phyloP scores from a whole-genome alignment of 2,329 filamentous ascomycete genomes.

The Ophiostoma sp. region DNA sequence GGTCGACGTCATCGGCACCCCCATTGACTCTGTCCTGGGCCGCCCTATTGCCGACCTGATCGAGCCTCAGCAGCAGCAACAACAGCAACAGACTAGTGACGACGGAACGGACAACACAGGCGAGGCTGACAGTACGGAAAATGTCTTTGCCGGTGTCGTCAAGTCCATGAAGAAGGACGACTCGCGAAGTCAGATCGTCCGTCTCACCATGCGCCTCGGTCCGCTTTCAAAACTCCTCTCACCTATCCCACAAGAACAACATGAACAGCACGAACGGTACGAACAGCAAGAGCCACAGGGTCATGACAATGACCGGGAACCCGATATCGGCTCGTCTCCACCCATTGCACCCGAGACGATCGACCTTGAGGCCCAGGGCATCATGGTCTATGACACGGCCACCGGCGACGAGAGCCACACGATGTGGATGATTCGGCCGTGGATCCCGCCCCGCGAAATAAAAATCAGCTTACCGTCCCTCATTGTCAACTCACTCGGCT shows the following conservation, averaged over 20 bases:
- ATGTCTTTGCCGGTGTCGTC: slow-evolving; percentile 74
- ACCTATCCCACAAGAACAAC: slow-evolving; percentile 23
- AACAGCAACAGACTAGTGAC: neutral
- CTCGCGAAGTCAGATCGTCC: slow-evolving; percentile 83
- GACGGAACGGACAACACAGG: neutral
- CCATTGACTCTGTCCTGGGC: slow-evolving; percentile 65
- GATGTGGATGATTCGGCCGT: slow-evolving; percentile 99
- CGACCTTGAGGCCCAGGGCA: slow-evolving; percentile 90
- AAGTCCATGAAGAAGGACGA: slow-evolving; percentile 90
- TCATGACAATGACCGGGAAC: neutral
- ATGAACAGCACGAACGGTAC: neutral
- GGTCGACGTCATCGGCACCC: slow-evolving; percentile 83
- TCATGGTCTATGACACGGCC: slow-evolving; percentile 91
- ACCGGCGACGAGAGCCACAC: slow-evolving; percentile 87
- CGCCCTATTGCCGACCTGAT: slow-evolving; percentile 75
- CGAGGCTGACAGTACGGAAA: slow-evolving; percentile 63
- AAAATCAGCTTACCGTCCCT: slow-evolving; percentile 88
- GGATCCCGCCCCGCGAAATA: slow-evolving; percentile 80
- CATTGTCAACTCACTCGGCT: slow-evolving; percentile 87
- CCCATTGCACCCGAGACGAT: slow-evolving; percentile 37
- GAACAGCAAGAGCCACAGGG: neutral
- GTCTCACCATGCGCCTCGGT: slow-evolving; percentile 68
- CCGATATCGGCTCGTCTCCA: neutral
- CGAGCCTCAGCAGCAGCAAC: neutral
- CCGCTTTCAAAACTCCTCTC: slow-evolving; percentile 60